These are phyloP conservation scores for Pichia manshurica DNA, from an alignment of 805 yeast genomes.

Conservation along the genomic window DNA sequence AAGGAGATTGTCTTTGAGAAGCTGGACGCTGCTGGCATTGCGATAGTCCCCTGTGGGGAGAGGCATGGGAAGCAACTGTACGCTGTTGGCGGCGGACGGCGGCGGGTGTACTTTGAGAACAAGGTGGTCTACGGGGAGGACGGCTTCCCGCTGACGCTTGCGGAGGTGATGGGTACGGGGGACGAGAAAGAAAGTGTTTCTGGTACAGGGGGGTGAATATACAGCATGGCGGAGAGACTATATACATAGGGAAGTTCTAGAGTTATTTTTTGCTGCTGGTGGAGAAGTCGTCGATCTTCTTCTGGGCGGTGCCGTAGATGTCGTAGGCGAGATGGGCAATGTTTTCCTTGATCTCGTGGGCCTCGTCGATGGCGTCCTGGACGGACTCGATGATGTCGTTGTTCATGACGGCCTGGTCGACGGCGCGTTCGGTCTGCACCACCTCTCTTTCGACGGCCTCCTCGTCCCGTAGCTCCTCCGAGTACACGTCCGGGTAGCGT, in stretches of 20 bases:
- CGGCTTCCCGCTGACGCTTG: not conserved
- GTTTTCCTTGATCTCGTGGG: conserved; percentile 17
- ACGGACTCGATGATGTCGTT: conserved; percentile 19
- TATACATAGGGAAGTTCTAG: too few species aligned
- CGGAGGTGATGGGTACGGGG: not conserved
- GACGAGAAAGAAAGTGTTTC: too few species aligned
- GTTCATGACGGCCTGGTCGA: conserved; percentile 17
- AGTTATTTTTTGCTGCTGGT: not conserved
- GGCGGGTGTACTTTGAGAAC: conserved; percentile 4
- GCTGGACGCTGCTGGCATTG: too few species aligned
- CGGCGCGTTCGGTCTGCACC: conserved; percentile 13
- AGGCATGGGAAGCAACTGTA: too few species aligned
- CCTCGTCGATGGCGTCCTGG: conserved; percentile 19
- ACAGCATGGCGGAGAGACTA: too few species aligned
- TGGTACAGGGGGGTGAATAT: too few species aligned
- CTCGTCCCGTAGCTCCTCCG: conserved; percentile 84
- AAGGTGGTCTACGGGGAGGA: conserved; percentile 3
- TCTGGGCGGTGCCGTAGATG: conserved; percentile 16
- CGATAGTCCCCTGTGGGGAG: too few species aligned
- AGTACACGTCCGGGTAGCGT: conserved; percentile 85
- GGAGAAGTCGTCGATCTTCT: conserved; percentile 17
- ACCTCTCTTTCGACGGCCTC: conserved; percentile 36
- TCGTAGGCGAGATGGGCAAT: conserved; percentile 12
- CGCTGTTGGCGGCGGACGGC: too few species aligned
- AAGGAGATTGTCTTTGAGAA: too few species aligned